Base-by-base conservation (phyloP, 768 basidiomycete genomes). In the Collybia nuda region DNA sequence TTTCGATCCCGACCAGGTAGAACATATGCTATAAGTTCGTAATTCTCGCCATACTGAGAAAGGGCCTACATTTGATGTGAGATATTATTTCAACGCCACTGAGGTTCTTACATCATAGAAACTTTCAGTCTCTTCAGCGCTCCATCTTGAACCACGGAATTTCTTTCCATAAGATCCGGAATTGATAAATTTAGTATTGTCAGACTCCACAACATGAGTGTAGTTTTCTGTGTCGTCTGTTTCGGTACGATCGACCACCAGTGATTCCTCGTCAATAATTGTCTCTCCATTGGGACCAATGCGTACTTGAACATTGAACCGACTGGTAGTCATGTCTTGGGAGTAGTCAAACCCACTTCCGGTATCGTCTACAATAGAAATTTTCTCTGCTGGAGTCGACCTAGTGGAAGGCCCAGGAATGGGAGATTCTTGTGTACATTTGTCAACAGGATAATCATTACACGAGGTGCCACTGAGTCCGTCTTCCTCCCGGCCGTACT, bases 41-140 rank as follows among this genome's bases (percentile, higher is more conserved):
- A 96, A 59, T 95, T 93, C 65, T 93, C 90, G 26, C 92, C 92
- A 57, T 92, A 93, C 62, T 93, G 92, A 3, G 85, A 78, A 24
- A 95, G 71, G n/a, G 90, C 91, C 93, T 95, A 59, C n/a, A 46
- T 46, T 21, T 9, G 37, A 49, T 26, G 44, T 43, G 15, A 28
- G 43, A 52, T 29, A 8, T 14, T 7, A 36, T 18, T n/a, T 38
- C 48, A 14, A 29, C 23, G 7, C 44, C 11, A 39, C 18, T 43
- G 18, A 40, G 32, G 45, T 2, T 67, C 86, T 58, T 59, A 93
- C 93, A 51, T 92, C 78, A 64, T 83, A 96, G 64, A 96, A 96
- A 17, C 85, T 65, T 49, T 93, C 92, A 0, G 93, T 96, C 67
- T 95, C 93, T 53, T 88, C 88, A n/a, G 80, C 80, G 63, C 83